These are phyloP conservation scores for Hippophae tibetana DNA, from an alignment of 306 rosid genomes.

Conservation along the genomic window DNA sequence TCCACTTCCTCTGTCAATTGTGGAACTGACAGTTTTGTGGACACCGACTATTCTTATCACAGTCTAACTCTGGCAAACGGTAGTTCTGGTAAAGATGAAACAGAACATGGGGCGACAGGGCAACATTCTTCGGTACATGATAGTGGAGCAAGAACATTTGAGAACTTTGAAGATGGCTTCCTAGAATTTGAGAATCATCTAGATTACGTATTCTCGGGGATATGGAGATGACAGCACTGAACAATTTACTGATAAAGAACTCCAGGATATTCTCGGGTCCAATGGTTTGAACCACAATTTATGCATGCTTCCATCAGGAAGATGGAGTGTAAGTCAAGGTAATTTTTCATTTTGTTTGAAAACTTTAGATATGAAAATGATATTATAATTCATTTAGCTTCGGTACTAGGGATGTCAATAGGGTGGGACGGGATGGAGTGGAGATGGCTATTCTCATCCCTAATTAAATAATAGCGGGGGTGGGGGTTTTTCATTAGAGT, in stretches of 20 bases:
- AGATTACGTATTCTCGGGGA: constrained; percentile 27
- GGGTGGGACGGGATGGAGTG: too few relatives aligned
- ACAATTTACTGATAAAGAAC: constrained; percentile 37
- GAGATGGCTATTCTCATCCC: too few relatives aligned
- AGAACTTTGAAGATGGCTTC: constrained; percentile 38
- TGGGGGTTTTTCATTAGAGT: too few relatives aligned
- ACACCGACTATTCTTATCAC: constrained; percentile 12
- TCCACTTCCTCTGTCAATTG: constrained; percentile 19
- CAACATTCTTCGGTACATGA: constrained; percentile 5
- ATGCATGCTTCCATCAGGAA: constrained; percentile 57
- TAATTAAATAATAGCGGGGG: too few relatives aligned
- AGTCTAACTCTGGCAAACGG: constrained; percentile 18
- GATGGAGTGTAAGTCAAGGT: constrained; percentile 59
- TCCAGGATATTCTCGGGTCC: constrained; percentile 37
- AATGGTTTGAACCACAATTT: constrained; percentile 34
- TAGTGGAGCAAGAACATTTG: constrained; percentile 17
- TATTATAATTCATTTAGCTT: not conserved
- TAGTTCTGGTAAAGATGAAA: constrained; percentile 20
- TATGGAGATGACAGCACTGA: constrained; percentile 28
- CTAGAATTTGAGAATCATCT: constrained; percentile 25
- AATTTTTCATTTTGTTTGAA: constrained; percentile 4
- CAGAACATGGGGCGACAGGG: not conserved
- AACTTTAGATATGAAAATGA: not conserved
- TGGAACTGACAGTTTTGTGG: constrained; percentile 2
- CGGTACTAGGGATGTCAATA: not conserved